A percentile compares a stretch with the other conserved stretches of the same genome.
These are phyloP conservation scores for Pleurotus pulmonarius DNA, from an alignment of 768 basidiomycete species.

Conservation along the genomic window DNA sequence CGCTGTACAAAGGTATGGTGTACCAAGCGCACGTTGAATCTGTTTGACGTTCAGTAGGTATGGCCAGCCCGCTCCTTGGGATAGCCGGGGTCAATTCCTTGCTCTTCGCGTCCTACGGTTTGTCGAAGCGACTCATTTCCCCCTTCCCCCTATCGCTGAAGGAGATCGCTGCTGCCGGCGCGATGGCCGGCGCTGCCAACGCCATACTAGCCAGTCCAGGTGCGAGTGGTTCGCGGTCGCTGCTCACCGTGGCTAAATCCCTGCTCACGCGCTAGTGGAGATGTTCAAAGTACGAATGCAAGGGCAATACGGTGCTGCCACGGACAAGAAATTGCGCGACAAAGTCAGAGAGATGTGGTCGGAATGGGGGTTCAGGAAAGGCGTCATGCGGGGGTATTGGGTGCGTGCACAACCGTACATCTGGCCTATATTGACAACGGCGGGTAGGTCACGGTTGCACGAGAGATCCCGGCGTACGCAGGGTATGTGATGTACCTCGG, in stretches of 20 bases:
- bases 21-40: not conserved
- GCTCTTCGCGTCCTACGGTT: conserved; percentile 88
- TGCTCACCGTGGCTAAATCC: not conserved
- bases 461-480: conserved; percentile 97
- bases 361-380: conserved; percentile 80
- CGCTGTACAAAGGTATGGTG: conserved; percentile 84
- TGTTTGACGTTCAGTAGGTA: conserved; percentile 47
- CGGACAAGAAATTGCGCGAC: conserved; percentile 72
- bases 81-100: conserved; percentile 96
- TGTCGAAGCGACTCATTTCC: conserved; percentile 76
- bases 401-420: conserved; percentile 34
- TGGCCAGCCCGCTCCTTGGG: conserved; percentile 87
- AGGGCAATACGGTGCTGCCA: conserved; percentile 81
- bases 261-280: conserved; percentile 54
- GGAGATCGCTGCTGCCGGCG: conserved; percentile 81
- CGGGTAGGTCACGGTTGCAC: conserved; percentile 75
- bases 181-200: conserved; percentile 90
- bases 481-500: conserved; percentile 45
- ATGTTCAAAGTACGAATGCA: conserved; percentile 99
- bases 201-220: conserved; percentile 90
- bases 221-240: conserved; percentile 19
- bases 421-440: not conserved
- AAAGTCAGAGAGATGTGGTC: conserved; percentile 82
- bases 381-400: conserved; percentile 98
- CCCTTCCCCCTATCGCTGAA: conserved; percentile 82